phyloP scores from a whole-genome alignment of 805 yeast genomes.

The Yarrowia sp. region DNA sequence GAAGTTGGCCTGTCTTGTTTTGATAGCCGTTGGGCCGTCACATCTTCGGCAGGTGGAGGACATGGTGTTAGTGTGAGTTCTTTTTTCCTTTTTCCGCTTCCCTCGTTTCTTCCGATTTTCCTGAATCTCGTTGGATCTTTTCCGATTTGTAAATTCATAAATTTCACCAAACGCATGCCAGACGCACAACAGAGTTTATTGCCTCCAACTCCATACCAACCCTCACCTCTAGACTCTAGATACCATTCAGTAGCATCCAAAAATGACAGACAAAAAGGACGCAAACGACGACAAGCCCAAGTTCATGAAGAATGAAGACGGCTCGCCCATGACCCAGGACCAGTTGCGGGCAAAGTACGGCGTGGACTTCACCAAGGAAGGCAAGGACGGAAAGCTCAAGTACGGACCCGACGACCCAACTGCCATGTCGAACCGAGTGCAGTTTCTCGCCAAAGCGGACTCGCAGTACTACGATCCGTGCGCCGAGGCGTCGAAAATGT shows the following conservation, averaged over 20 bases:
- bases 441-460: conserved; percentile 71
- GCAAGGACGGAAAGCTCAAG: conserved; percentile 55
- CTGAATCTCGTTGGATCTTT: too few relatives aligned
- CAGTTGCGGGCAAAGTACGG: conserved; percentile 39
- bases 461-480: conserved; percentile 92
- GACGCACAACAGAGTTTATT: not conserved
- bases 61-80: too few relatives aligned
- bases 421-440: conserved; percentile 59
- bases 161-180: not conserved
- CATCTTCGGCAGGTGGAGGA: conserved; percentile 6
- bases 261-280: conserved; percentile 1
- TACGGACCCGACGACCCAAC: conserved; percentile 89
- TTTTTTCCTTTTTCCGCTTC: too few relatives aligned
- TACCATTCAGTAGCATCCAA: too few relatives aligned
- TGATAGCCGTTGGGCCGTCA: conserved; percentile 1
- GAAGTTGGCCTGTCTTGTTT: conserved; percentile 9
- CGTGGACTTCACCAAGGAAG: conserved; percentile 59
- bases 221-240: not conserved
- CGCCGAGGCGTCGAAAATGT: conserved; percentile 82
- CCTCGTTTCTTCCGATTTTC: too few relatives aligned
- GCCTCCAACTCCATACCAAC: not conserved
- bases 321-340: conserved; percentile 12
- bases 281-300: conserved; percentile 1
- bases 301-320: conserved; percentile 19
- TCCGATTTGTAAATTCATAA: too few relatives aligned